A percentile compares a stretch with the other conserved stretches of the same genome.
phyloP scores from a whole-genome alignment of 805 yeast species.

The Candida golubevii region DNA sequence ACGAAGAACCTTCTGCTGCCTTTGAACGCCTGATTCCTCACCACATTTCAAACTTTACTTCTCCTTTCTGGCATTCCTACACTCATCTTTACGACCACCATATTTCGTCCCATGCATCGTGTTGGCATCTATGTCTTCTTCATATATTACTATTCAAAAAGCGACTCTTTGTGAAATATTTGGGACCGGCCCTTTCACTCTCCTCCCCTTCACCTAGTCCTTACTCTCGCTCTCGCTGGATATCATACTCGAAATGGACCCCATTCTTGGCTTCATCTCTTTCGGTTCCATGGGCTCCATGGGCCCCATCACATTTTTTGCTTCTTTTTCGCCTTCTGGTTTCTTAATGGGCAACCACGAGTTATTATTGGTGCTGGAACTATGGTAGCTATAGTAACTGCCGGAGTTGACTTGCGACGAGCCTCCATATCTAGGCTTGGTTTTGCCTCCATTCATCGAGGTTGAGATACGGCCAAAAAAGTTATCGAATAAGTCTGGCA shows the following conservation, averaged over 20 bases:
- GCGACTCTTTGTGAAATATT: no score
- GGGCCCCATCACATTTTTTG: slow-evolving; percentile 2
- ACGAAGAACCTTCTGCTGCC: slow-evolving; percentile 15
- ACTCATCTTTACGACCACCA: no score
- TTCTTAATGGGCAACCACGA: slow-evolving; percentile 33
- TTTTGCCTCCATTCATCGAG: slow-evolving; percentile 32
- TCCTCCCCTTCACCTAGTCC: no score
- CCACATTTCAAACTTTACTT: slow-evolving; percentile 1
- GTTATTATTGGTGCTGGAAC: slow-evolving; percentile 33
- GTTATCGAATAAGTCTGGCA: slow-evolving; percentile 39
- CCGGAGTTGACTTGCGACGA: slow-evolving; percentile 36
- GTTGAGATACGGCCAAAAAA: slow-evolving; percentile 30
- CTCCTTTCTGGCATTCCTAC: slow-evolving; percentile 2
- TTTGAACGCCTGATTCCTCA: neutral
- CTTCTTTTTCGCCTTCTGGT: neutral
- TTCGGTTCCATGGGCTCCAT: slow-evolving; percentile 9
- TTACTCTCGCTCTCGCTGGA: slow-evolving; percentile 3
- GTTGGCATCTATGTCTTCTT: no score
- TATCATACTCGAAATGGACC: slow-evolving; percentile 6
- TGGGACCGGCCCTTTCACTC: no score
- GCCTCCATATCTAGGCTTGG: slow-evolving; percentile 28
- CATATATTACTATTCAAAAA: no score
- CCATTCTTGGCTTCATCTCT: slow-evolving; percentile 9
- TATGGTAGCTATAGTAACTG: slow-evolving; percentile 32
- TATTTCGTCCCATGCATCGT: no score